A percentile compares a stretch with the other conserved stretches of the same genome.
Evolutionary conservation across 1,284 basidiomycete genomes (phyloP).

Genomic region (Bjerkandera adusta): DNA sequence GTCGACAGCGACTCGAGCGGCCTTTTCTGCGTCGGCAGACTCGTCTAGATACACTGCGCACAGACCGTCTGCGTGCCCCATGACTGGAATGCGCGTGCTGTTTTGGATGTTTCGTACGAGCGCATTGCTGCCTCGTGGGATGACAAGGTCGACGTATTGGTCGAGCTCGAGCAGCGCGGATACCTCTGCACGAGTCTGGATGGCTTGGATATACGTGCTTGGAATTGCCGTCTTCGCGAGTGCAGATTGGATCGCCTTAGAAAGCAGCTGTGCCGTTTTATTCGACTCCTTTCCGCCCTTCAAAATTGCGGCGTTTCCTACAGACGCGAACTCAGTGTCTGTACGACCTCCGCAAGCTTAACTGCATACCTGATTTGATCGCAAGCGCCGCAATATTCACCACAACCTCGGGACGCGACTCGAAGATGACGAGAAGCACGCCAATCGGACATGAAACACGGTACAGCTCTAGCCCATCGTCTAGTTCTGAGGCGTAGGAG

Average conservation of each 20-base stretch:
- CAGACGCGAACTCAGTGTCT: background rate
- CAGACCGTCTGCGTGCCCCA: constrained; percentile 98
- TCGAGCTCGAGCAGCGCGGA: constrained; percentile 85
- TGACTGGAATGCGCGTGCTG: constrained; percentile 91
- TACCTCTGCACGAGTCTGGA: constrained; percentile 93
- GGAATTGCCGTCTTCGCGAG: constrained; percentile 76
- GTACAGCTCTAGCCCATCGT: constrained; percentile 87
- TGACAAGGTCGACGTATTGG: constrained; percentile 94
- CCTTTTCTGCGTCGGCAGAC: constrained; percentile 75
- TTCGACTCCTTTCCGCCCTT: constrained; percentile 97
- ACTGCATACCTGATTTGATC: constrained; percentile 84
- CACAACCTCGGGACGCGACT: constrained; percentile 96
- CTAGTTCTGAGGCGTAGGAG: constrained; percentile 86
- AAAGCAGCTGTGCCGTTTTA: constrained; percentile 73
- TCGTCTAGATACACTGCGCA: constrained; percentile 91
- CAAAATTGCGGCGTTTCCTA: constrained; percentile 91
- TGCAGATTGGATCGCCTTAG: constrained; percentile 79
- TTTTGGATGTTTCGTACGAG: constrained; percentile 91
- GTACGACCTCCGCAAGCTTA: background rate
- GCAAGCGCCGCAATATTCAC: constrained; percentile 96
- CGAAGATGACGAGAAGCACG: constrained; percentile 95
- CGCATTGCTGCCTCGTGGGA: constrained; percentile 92
- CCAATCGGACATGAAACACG: constrained; percentile 97
- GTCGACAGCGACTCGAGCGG: constrained; percentile 82
- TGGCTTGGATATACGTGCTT: constrained; percentile 82